Percentiles rank a stretch among this genome's conserved stretches.
Evolutionary conservation across 441 rosid species (phyloP).

Genomic region (Adansonia gregorii): DNA sequence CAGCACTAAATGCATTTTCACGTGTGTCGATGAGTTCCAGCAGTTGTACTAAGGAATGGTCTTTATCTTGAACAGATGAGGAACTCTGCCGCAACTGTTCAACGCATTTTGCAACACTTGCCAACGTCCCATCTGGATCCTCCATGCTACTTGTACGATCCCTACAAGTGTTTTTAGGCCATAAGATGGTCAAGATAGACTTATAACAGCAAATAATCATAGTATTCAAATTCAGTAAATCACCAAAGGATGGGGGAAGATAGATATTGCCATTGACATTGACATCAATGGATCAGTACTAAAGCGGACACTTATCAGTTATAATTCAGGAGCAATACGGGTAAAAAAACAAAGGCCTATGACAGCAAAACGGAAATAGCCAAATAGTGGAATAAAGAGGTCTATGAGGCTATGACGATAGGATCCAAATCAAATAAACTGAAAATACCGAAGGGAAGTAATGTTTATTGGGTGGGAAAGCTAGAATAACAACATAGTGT

Average conservation of each 20-base stretch:
- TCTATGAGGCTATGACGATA: not conserved
- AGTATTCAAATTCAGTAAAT: slow-evolving; percentile 3
- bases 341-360: not conserved
- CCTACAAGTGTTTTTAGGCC: slow-evolving; percentile 50
- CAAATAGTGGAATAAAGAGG: not conserved
- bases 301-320: not conserved
- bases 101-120: slow-evolving; percentile 99
- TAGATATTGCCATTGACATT: not conserved
- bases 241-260: not conserved
- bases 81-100: slow-evolving; percentile 95
- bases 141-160: slow-evolving; percentile 97
- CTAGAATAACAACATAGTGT: slow-evolving; percentile 10
- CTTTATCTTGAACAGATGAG: slow-evolving; percentile 93
- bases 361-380: not conserved
- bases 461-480: slow-evolving; percentile 6
- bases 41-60: slow-evolving; percentile 81
- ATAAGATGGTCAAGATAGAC: slow-evolving; percentile 30
- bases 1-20: slow-evolving; percentile 99
- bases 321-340: slow-evolving; percentile 16
- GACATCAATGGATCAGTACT: not conserved
- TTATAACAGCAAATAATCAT: slow-evolving; percentile 17
- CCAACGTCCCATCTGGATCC: slow-evolving; percentile 99
- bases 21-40: slow-evolving; percentile 94
- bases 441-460: not conserved
- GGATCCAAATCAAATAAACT: slow-evolving; percentile 2